Conservation (phyloP, 768 basidiomycete species). For the Sporobolomyces phaffii region DNA sequence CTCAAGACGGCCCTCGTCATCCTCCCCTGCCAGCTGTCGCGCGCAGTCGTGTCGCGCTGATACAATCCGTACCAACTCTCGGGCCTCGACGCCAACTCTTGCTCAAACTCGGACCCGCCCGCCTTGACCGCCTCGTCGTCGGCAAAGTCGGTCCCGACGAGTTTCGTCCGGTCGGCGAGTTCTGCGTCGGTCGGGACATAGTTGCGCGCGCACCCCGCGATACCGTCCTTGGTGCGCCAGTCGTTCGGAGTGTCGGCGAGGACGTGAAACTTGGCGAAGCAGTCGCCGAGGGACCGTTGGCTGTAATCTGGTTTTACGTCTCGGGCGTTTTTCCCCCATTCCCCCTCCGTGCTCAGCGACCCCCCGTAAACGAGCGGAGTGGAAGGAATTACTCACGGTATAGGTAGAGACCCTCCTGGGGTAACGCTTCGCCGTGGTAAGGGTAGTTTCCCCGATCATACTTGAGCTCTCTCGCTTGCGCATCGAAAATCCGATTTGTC, state of each 20-base stretch:
- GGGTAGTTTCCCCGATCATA: constrained; percentile 13
- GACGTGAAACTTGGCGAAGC: constrained; percentile 26
- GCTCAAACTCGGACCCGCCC: background rate
- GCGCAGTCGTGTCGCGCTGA: constrained; percentile 14
- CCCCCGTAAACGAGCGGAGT: too few species aligned
- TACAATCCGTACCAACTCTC: constrained; percentile 22
- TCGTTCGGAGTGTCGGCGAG: constrained; percentile 23
- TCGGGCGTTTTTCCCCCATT: too few species aligned
- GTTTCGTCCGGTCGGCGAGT: background rate
- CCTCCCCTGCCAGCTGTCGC: constrained; percentile 26
- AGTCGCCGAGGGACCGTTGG: constrained; percentile 27
- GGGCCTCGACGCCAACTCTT: constrained; percentile 6
- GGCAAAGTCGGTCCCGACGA: background rate
- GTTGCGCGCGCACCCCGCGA: constrained; percentile 34
- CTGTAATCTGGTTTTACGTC: constrained; percentile 22
- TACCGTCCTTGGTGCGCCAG: constrained; percentile 32
- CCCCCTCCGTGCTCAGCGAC: too few species aligned
- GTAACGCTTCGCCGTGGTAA: constrained; percentile 8
- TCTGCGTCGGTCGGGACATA: constrained; percentile 25
- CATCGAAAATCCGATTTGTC: constrained; percentile 10
- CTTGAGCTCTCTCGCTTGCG: background rate
- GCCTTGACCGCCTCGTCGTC: background rate
- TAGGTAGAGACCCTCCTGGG: constrained; percentile 24
- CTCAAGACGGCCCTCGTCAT: constrained; percentile 24
- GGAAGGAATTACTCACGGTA: constrained; percentile 12